Evolutionary conservation across 1,284 basidiomycete species (phyloP), one percentile per base, ranked within the genome.

Genomic region (Ceratobasidium sp.): DNA sequence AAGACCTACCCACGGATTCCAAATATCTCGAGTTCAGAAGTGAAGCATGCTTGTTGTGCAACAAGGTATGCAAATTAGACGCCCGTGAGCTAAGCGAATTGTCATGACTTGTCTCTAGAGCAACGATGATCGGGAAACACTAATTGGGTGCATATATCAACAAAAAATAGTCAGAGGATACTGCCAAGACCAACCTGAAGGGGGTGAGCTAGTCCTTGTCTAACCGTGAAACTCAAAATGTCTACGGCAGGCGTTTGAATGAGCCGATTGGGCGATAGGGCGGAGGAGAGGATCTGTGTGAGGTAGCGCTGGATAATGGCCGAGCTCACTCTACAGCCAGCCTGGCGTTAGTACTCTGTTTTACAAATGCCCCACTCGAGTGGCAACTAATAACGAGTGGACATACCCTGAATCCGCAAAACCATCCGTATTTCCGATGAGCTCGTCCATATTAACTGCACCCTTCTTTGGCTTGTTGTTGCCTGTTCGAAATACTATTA

Each of bases 141-240:
- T 98, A 80, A 0, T 33, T 42, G 37, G 28, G 13, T 15, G 17
- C 42, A 15, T 20, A 42, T 49, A n/a, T n/a, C n/a, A n/a, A n/a
- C n/a, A n/a, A n/a, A n/a, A n/a, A n/a, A n/a, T n/a, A n/a, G n/a
- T n/a, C n/a, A n/a, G n/a, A 39, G 39, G 71, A 26, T 69, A 42
- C 45, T 54, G 67, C 37, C 17, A 42, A 26, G 15, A 80, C 87
- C 79, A 79, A 93, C 92, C 85, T 94, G 92, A 3, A 99, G 88
- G 0, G 98, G 98, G 84, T 99, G 97, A 15, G 95, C 94, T 51
- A 99, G 87, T 0, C 98, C 98, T 84, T 99, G 97, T 82, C 93
- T 94, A 80, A 99, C 90, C 0, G 96, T 96, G 81, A 97, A 96
- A 42, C 90, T 92, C 64, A 99, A 84, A 51, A 99, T 94, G 80